A percentile compares a stretch with the other conserved stretches of the same genome.
phyloP scores from a whole-genome alignment of 805 yeast genomes.

The Nematodospora valgi region DNA sequence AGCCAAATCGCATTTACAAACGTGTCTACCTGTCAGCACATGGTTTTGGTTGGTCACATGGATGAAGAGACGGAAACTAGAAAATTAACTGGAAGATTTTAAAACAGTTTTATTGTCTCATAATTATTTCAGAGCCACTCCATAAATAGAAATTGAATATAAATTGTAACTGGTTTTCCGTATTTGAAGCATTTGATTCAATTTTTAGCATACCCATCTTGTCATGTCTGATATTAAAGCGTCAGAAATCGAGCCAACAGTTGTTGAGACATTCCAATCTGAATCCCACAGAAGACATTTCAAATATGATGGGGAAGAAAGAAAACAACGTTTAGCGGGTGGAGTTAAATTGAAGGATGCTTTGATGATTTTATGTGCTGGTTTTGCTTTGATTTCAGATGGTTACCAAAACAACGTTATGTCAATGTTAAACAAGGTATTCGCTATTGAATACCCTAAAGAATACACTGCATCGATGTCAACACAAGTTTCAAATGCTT shows the following conservation, averaged over 20 bases:
- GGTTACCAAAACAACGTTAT: constrained; percentile 75
- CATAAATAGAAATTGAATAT: too few species aligned
- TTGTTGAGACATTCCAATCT: constrained; percentile 2
- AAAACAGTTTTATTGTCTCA: too few species aligned
- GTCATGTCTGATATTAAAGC: constrained; percentile 2
- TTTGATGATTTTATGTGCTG: constrained; percentile 58
- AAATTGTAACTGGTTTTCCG: too few species aligned
- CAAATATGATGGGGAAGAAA: constrained; percentile 30
- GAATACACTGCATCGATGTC: constrained; percentile 44
- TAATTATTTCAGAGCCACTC: too few species aligned
- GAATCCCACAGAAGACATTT: constrained; percentile 13
- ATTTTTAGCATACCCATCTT: too few species aligned
- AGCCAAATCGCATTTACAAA: too few species aligned
- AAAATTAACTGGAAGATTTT: too few species aligned
- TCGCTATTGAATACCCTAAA: constrained; percentile 45
- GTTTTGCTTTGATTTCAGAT: constrained; percentile 73
- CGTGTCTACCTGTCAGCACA: too few species aligned
- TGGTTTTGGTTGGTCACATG: too few species aligned
- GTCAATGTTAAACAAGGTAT: constrained; percentile 64
- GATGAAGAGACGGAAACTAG: too few species aligned
- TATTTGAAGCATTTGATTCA: too few species aligned
- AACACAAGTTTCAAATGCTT: constrained; percentile 67
- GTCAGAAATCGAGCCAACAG: background rate
- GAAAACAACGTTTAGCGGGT: constrained; percentile 24
- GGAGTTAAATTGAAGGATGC: constrained; percentile 27